Evolutionary conservation across 768 basidiomycete species (phyloP), one percentile per base, ranked within the genome.

Genomic region (Neoboletus magnificus): DNA sequence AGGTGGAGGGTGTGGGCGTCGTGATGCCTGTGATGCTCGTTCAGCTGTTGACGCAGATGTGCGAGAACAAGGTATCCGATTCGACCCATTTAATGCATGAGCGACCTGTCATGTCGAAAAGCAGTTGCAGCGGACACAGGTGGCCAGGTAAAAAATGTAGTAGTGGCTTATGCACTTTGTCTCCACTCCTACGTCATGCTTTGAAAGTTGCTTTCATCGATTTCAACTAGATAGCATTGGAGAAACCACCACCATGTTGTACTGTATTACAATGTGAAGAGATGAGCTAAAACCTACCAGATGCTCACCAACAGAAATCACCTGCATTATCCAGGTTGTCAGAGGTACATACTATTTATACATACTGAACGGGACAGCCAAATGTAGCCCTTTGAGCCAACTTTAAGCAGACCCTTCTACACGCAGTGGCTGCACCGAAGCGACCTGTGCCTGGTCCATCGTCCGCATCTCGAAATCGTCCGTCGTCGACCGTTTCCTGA

Each of bases 111-210:
- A 81, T 2, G 77, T 89, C 7, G 89, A 91, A 69, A 88, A 87
- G 72, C 78, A 86, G 73, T 66, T 91, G 62, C 89, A 89, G 68
- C 77, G 87, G 67, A 78, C 85, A 5, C 86, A 87, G 63, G 84
- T 83, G 23, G 84, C 78, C 9, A 83, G 84, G 2, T 84, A 12
- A 41, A 6, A 16, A 2, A 5, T 3, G 25, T 1, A 11, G n/a
- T 20, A 2, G 7, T 25, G 4, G 23, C 11, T 47, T 9, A 20
- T 51, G 50, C 2, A 18, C 30, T 10, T 20, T 9, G 15, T 20
- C 20, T 30, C n/a, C 45, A 33, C 11, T n/a, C n/a, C 23, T 5
- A 48, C 6, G 12, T 2, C 12, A 2, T 8, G 18, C 25, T 8
- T 8, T 20, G 13, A 49, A n/a, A 1, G 8, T 3, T 27, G 3